Evolutionary conservation across 2,329 filamentous ascomycete genomes (phyloP).

Genomic region (Pyrenophora graminea): DNA sequence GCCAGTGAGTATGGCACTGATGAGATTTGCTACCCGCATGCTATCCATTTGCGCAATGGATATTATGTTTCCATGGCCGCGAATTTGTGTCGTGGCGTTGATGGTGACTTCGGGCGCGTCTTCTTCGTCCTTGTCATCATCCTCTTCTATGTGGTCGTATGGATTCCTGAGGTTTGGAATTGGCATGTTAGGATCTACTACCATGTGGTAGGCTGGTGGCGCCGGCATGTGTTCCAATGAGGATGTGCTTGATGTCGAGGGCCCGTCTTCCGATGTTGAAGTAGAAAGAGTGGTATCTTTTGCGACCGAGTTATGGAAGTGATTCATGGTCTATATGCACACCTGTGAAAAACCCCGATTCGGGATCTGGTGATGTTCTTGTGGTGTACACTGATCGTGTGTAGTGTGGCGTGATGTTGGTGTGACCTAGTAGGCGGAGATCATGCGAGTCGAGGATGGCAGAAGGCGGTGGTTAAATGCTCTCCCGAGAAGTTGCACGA

Average conservation of each 20-base stretch:
- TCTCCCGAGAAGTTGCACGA: conserved; percentile 23
- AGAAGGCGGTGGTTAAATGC: conserved; percentile 22
- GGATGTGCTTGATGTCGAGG: background rate
- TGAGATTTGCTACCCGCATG: conserved; percentile 32
- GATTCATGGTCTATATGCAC: conserved; percentile 25
- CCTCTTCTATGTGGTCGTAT: conserved; percentile 25
- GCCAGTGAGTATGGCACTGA: conserved; percentile 28
- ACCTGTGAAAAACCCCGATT: background rate
- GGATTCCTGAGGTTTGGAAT: conserved; percentile 26
- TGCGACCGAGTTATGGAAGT: conserved; percentile 24
- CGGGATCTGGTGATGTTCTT: background rate
- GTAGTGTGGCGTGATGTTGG: conserved; percentile 39
- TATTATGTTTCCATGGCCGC: conserved; percentile 42
- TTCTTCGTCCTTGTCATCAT: conserved; percentile 22
- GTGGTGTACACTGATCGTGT: conserved; percentile 27
- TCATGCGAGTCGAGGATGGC: conserved; percentile 27
- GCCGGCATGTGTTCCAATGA: conserved; percentile 26
- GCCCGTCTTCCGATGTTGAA: conserved; percentile 1
- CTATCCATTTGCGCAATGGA: conserved; percentile 40
- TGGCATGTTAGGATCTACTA: conserved; percentile 28
- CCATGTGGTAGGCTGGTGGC: conserved; percentile 39
- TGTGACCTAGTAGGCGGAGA: conserved; percentile 29
- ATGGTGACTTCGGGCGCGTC: conserved; percentile 40
- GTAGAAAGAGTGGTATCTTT: conserved; percentile 20
- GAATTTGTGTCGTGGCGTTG: conserved; percentile 42